A percentile compares a stretch with the other conserved stretches of the same genome.
These are phyloP conservation scores for Ophiostoma sp. DNA, from an alignment of 2,329 filamentous ascomycete species.

Conservation along the genomic window DNA sequence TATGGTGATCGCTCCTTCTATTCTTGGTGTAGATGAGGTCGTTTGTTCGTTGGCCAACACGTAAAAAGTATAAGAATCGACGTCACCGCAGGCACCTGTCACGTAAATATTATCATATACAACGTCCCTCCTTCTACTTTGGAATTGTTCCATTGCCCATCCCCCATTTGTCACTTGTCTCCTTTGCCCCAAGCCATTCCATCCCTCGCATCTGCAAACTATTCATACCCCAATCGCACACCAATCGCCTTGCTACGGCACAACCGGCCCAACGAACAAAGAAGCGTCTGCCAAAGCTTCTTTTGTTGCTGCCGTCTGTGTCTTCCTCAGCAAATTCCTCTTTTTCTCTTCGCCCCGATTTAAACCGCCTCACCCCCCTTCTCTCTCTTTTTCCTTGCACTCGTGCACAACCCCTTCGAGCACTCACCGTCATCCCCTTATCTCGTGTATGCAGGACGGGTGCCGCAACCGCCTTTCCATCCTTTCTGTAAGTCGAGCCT, in stretches of 20 bases:
- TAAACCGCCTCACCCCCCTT: background rate
- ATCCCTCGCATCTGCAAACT: background rate
- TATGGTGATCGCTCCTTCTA: slow-evolving; percentile 18
- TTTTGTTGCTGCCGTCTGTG: background rate
- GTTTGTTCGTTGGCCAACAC: background rate
- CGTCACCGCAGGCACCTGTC: slow-evolving; percentile 14
- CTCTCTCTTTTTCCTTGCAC: background rate
- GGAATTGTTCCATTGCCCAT: background rate
- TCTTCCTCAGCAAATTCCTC: background rate
- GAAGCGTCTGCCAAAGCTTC: background rate
- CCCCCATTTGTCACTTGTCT: background rate
- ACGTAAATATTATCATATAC: background rate
- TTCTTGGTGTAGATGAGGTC: slow-evolving; percentile 14
- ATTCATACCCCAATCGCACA: background rate
- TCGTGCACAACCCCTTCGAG: background rate
- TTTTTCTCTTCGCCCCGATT: background rate
- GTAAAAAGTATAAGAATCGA: slow-evolving; percentile 25
- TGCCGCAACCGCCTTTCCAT: background rate
- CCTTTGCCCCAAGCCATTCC: background rate
- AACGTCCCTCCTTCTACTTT: background rate
- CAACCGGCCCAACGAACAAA: slow-evolving; percentile 3
- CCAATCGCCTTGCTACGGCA: background rate
- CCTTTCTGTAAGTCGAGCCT: background rate
- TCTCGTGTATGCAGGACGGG: slow-evolving; percentile 11
- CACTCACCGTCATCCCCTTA: slow-evolving; percentile 5